Percentiles rank a stretch among this genome's conserved stretches.
phyloP scores from a whole-genome alignment of 192 early-diverging fungal species.

The Funneliformis mosseae region DNA sequence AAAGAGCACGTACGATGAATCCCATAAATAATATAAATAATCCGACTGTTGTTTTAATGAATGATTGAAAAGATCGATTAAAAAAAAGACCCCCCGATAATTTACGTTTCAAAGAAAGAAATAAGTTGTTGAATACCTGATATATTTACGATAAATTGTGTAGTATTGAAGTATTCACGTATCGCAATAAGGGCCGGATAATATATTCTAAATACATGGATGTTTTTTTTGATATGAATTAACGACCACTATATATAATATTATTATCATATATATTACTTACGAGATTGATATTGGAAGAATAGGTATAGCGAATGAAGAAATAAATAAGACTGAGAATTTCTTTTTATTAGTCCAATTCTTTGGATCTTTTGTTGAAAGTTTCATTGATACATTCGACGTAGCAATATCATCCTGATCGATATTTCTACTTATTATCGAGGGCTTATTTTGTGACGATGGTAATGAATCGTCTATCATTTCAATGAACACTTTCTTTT shows the following conservation, averaged over 20 bases:
- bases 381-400: too few species aligned
- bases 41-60: background rate
- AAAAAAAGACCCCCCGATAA: background rate
- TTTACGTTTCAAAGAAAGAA: conserved; percentile 5
- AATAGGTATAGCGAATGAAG: background rate
- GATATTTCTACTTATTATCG: too few species aligned
- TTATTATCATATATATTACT: too few species aligned
- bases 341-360: background rate
- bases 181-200: background rate
- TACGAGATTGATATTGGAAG: background rate
- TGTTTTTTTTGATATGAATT: too few species aligned
- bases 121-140: background rate
- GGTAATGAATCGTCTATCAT: too few species aligned
- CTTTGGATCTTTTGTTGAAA: background rate
- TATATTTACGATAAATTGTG: background rate
- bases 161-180: background rate
- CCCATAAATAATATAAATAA: background rate
- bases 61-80: background rate
- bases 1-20: background rate
- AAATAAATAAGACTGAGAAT: background rate
- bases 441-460: too few species aligned
- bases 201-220: background rate
- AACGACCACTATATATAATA: too few species aligned
- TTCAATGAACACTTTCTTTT: too few species aligned
- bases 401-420: too few species aligned